These are phyloP conservation scores for Phaeosphaeria sp. DNA, from an alignment of 2,329 filamentous ascomycete genomes.

Conservation along the genomic window DNA sequence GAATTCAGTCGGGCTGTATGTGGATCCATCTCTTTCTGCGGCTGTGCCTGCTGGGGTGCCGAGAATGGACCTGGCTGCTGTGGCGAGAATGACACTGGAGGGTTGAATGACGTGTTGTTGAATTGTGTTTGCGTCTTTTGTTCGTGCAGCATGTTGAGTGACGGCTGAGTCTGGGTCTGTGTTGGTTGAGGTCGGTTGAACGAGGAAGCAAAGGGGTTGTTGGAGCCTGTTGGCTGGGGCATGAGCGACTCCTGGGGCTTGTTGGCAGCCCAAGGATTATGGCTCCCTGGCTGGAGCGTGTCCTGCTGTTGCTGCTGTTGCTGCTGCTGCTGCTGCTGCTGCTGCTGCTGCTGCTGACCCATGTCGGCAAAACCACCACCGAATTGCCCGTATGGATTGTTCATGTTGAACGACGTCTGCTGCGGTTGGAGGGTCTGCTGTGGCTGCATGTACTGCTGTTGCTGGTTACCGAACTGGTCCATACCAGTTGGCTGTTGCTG, in stretches of 20 bases:
- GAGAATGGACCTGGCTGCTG: slow-evolving; percentile 46
- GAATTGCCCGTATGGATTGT: slow-evolving; percentile 48
- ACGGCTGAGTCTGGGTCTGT: slow-evolving; percentile 66
- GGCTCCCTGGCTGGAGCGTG: slow-evolving; percentile 77
- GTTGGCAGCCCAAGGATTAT: slow-evolving; percentile 84
- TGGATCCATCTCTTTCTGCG: slow-evolving; percentile 57
- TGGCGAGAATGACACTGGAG: slow-evolving; percentile 53
- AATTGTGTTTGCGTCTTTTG: slow-evolving; percentile 77
- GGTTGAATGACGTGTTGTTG: slow-evolving; percentile 59
- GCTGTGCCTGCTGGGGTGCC: slow-evolving; percentile 15
- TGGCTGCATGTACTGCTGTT: slow-evolving; percentile 41
- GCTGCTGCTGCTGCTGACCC: slow-evolving; percentile 44
- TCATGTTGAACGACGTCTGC: slow-evolving; percentile 63
- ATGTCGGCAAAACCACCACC: slow-evolving; percentile 39
- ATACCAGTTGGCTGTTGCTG: slow-evolving; percentile 72
- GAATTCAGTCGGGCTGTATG: slow-evolving; percentile 80
- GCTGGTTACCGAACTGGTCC: slow-evolving; percentile 60
- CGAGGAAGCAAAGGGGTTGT: slow-evolving; percentile 92
- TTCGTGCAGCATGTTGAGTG: slow-evolving; percentile 78
- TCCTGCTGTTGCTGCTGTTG: slow-evolving; percentile 62
- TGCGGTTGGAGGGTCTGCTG: slow-evolving; percentile 61
- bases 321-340: slow-evolving; percentile 52
- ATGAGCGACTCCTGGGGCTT: slow-evolving; percentile 72
- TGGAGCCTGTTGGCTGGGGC: slow-evolving; percentile 90
- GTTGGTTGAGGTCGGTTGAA: slow-evolving; percentile 66